Evolutionary conservation across 768 basidiomycete species (phyloP).

Genomic region (Serendipita sp.): DNA sequence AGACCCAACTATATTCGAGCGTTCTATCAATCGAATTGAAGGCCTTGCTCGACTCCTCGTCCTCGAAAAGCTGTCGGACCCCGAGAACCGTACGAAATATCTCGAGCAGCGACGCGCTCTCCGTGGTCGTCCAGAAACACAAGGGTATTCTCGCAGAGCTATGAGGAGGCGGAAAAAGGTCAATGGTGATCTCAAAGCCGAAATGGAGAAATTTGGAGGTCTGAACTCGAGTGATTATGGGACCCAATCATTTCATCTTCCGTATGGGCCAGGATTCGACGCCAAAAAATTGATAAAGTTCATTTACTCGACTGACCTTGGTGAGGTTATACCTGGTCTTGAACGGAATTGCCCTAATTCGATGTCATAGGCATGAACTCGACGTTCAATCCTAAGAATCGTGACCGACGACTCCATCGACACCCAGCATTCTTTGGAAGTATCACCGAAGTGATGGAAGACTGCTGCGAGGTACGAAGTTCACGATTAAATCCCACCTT

Average conservation of each 20-base stretch:
- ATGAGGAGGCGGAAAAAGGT: conserved; percentile 25
- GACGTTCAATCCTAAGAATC: conserved; percentile 49
- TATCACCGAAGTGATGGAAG: conserved; percentile 39
- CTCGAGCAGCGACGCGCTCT: conserved; percentile 33
- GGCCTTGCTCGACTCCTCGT: conserved; percentile 49
- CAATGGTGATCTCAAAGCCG: conserved; percentile 42
- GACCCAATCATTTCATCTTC: conserved; percentile 37
- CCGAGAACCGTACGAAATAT: conserved; percentile 31
- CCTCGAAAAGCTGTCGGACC: conserved; percentile 38
- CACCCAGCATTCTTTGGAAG: conserved; percentile 51
- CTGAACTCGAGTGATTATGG: conserved; percentile 46
- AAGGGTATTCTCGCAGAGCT: conserved; percentile 16
- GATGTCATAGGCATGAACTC: conserved; percentile 21
- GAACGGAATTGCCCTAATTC: background rate
- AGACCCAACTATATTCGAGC: conserved; percentile 51
- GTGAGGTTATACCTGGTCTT: background rate
- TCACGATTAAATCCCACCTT: background rate
- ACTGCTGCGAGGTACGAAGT: conserved; percentile 40
- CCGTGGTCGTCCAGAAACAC: conserved; percentile 31
- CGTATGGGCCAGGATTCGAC: conserved; percentile 47
- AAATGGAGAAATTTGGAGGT: conserved; percentile 23
- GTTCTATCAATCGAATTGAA: conserved; percentile 38
- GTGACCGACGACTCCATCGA: conserved; percentile 41
- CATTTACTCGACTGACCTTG: conserved; percentile 36
- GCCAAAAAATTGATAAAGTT: conserved; percentile 40